Evolutionary conservation across 495 filamentous ascomycete species (phyloP), one percentile per base, ranked within the genome.

Genomic region (Neurospora intermedia): DNA sequence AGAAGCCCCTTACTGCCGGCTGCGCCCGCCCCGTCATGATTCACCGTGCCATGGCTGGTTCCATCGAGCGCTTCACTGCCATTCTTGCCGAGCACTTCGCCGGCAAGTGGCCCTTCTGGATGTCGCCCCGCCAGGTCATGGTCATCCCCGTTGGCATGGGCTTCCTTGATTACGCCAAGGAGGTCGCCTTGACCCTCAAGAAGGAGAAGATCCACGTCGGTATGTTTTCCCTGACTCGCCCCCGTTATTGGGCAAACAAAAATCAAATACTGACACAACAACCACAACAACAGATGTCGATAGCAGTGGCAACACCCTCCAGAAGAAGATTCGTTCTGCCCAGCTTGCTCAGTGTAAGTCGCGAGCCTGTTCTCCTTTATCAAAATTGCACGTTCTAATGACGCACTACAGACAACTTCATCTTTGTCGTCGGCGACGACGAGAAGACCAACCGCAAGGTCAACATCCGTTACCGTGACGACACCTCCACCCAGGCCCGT

Each of bases 21-120:
- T 96, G 91, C 80, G 94, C 94, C 69, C 91, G 96, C 13, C 96
- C 96, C 3, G 96, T 99, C 76, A 96, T 98, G 87, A 96, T 99
- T 74, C 96, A 98, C 82, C 92, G 96, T 74, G 96, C 96, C 69
- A 96, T 99, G 80, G 91, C 93, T 70, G 96, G 96, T 71, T 93
- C 90, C 75, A 93, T 98, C 77, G 96, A 99, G 84, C 91, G 96
- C 62, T 97, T 99, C 84, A 91, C 96, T 73, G 96, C 91, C 71
- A 97, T 99, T 75, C 83, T 98, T 72, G 94, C 87, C 35, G 96
- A 99, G 84, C 96, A 98, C 81, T 99, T 97, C 78, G 96, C 86
- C 48, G 96, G 96, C 75, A 97, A 97, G 83, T 98, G 95, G 95
- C 96, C 96, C 0, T 97, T 98, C 87, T 99, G 96, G 96, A 83